Evolutionary conservation across 2,329 filamentous ascomycete species (phyloP).

Genomic region (Shiraia sp.): DNA sequence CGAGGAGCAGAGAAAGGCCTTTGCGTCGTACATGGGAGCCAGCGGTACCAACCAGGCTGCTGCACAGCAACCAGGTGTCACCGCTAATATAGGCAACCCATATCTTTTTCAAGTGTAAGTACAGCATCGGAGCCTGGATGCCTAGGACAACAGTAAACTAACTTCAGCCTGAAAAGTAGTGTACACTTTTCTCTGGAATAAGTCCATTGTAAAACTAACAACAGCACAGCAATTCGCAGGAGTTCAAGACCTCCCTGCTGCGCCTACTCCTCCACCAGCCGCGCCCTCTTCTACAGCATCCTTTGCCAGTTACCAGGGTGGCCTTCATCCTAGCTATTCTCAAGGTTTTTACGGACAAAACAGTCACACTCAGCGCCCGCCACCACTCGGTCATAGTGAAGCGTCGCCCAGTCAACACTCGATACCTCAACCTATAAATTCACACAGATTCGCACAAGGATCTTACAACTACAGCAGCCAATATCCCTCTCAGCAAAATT

Average conservation of each 20-base stretch:
- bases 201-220: background rate
- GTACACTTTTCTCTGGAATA: background rate
- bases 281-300: conserved; percentile 23
- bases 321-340: conserved; percentile 13
- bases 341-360: conserved; percentile 13
- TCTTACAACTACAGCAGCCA: conserved; percentile 11
- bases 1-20: conserved; percentile 36
- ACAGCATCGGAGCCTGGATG: background rate
- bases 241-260: conserved; percentile 25
- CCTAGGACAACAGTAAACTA: conserved; percentile 4
- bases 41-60: conserved; percentile 17
- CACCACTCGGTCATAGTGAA: conserved; percentile 19
- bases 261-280: conserved; percentile 32
- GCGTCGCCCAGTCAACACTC: conserved; percentile 13
- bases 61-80: conserved; percentile 20
- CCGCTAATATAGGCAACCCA: conserved; percentile 19
- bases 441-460: conserved; percentile 14
- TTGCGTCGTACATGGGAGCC: conserved; percentile 35
- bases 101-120: conserved; percentile 36
- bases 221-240: conserved; percentile 22
- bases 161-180: conserved; percentile 10
- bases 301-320: conserved; percentile 18
- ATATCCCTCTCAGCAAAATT: conserved; percentile 13
- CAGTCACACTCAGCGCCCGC: conserved; percentile 20
- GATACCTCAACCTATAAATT: conserved; percentile 6